Evolutionary conservation across 257 asterid species (phyloP), one percentile per base, ranked within the genome.

Genomic region (Solanum megistacrolobum): DNA sequence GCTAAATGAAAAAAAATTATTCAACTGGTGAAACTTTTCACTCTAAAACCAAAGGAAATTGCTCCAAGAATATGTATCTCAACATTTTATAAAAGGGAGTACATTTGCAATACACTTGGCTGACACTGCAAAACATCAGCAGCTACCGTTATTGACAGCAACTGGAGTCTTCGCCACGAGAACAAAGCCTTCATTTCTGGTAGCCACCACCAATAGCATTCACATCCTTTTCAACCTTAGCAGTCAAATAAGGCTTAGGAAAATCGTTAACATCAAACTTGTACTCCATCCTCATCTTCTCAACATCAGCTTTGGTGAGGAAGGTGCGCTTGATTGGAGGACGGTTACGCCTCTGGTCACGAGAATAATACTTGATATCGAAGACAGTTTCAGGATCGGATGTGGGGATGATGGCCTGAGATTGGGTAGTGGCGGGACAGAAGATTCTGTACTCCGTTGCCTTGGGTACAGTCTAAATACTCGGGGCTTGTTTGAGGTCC

Each of bases 261-360:
- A 95, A 96, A 88, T 95, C 98, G 13, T 83, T 81, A 78, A 85
- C 92, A 75, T 91, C 98, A 87, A 95, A 97, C 87, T 91, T 92
- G 86, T 91, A 92, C 91, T 93, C 98, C 93, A 89, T 90, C 97
- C 86, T 91, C 97, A 95, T 92, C 92, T 91, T 94, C 94, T 90
- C 95, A 86, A 95, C 92, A 83, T 97, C 98, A 48, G 94, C 94
- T 89, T 97, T 97, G 93, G 91, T 94, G 91, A 95, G 78, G 46
- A 94, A 6, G 21, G 99, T 95, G 81, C 98, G 95, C 55, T 88
- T 96, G 9, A 95, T 93, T 1, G 98, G 98, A 2, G 98, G 96
- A 4, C 98, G 95, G 69, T 96, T 97, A 85, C 98, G 97, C 88
- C 98, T 95, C 94, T 96, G 98, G 75, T 97, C 98, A 34, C 98